Conservation (phyloP, 192 early-diverging fungal species). For the Backusella tarrabulga region DNA sequence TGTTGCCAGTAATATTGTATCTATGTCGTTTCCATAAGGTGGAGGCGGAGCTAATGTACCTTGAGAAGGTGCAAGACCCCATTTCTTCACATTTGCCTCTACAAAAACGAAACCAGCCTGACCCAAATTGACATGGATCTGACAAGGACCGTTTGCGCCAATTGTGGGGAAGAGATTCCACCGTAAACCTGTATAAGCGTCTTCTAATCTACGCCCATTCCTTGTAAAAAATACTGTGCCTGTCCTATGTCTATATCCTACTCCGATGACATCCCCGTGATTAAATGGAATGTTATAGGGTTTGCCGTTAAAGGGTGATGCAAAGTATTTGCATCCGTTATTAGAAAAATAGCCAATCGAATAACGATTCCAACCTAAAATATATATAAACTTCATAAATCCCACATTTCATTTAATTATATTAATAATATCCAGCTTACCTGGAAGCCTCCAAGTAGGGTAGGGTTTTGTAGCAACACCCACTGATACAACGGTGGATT, state of each 20-base stretch:
- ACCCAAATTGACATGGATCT: slow-evolving; percentile 44
- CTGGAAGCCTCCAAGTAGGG: slow-evolving; percentile 46
- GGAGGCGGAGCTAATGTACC: slow-evolving; percentile 71
- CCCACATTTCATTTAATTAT: background rate
- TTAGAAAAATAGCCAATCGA: slow-evolving; percentile 47
- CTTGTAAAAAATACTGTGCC: slow-evolving; percentile 51
- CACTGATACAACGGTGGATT: slow-evolving; percentile 43
- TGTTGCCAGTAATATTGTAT: slow-evolving; percentile 59
- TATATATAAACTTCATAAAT: slow-evolving; percentile 10
- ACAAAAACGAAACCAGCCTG: slow-evolving; percentile 73
- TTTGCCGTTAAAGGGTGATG: slow-evolving; percentile 32
- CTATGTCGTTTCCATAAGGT: slow-evolving; percentile 71
- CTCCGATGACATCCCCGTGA: slow-evolving; percentile 50
- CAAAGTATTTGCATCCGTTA: slow-evolving; percentile 40
- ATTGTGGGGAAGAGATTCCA: slow-evolving; percentile 44
- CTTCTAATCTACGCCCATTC: slow-evolving; percentile 44
- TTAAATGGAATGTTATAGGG: slow-evolving; percentile 36
- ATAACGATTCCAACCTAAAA: slow-evolving; percentile 45
- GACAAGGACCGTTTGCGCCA: slow-evolving; percentile 44
- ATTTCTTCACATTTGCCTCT: slow-evolving; percentile 83
- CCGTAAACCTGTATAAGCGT: slow-evolving; percentile 35
- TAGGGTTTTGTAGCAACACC: slow-evolving; percentile 49
- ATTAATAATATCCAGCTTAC: slow-evolving; percentile 9
- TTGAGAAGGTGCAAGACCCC: slow-evolving; percentile 76
- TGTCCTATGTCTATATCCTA: slow-evolving; percentile 49